Evolutionary conservation across 305 asterid species (phyloP).

Genomic region (Solanum hybrid): DNA sequence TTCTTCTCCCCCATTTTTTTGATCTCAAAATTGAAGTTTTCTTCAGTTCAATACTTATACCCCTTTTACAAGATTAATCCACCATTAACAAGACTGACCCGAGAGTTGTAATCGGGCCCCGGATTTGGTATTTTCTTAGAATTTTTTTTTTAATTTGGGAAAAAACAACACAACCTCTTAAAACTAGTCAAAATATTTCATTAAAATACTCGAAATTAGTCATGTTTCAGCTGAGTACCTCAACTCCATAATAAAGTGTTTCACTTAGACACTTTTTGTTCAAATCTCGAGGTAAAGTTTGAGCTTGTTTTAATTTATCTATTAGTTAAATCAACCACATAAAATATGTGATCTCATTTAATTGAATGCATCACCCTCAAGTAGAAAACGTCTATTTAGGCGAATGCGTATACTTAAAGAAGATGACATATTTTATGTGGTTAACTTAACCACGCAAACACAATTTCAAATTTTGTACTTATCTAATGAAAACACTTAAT

Average conservation of each 20-base stretch:
- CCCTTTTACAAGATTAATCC: neutral
- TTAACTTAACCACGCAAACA: neutral
- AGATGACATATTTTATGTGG: neutral
- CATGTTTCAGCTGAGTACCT: neutral
- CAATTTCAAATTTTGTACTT: neutral
- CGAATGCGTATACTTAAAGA: neutral
- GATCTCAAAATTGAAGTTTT: neutral
- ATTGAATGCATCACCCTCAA: neutral
- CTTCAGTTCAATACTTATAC: neutral
- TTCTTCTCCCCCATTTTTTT: slow-evolving; percentile 29
- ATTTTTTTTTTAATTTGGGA: neutral
- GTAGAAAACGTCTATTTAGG: neutral
- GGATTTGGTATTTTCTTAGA: neutral
- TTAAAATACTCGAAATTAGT: neutral
- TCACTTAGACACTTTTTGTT: neutral
- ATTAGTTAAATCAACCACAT: neutral
- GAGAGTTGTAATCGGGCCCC: neutral
- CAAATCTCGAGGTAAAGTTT: neutral
- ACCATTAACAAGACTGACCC: neutral
- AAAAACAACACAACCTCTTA: neutral
- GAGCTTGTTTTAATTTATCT: neutral
- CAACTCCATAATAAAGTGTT: neutral
- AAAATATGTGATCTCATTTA: no score
- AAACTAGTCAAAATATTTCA: neutral
- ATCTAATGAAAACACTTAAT: neutral